Evolutionary conservation across 345 rosid genomes (phyloP), one percentile per base, ranked within the genome.

Genomic region (Rhodomyrtus tomentosa): DNA sequence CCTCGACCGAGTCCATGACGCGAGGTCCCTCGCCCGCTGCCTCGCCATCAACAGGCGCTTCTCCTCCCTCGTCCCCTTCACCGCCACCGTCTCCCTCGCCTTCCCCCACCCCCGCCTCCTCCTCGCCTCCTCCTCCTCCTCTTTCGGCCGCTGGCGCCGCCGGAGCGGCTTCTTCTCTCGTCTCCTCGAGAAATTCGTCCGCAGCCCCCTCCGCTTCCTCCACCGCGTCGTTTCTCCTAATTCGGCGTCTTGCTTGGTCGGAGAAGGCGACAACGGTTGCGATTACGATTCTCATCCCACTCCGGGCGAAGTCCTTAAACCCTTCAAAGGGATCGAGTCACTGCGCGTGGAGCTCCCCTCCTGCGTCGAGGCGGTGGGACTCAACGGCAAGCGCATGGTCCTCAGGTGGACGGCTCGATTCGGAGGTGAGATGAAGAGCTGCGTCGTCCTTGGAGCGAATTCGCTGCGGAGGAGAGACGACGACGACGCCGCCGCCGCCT

Each of bases 381-480:
- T 82, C 79, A 52, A 59, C 42, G 81, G 51, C 1, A 83, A 80
- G 32, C 53, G 54, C 68, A 73, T 86, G 14, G 45, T 90, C 32
- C 86, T 92, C 25, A 89, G 87, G 84, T 92, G 95, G 93, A 84
- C 84, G 24, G 95, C 95, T 5, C 87, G 80, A 38, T 91, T 89
- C 55, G 92, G 91, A 1, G 68, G 84, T 27, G 82, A 82, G 50
- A 73, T 91, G 80, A 83, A 89, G 76, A 83, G 86, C 80, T 91
- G 93, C 82, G 59, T 89, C 74, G 87, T 91, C 52, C 84, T 92
- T 54, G 88, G 90, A 3, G 93, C 92, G 29, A 81, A 85, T 38
- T 89, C 89, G 42, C 85, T 87, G 52, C 52, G 54, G 16, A 73
- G 36, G 51, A 79, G 68, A 32, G 58, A 16, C 20, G 59, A 10